Evolutionary conservation across 108 stramenopile genomes (phyloP).

Genomic region (Skeletonema tropicum): DNA sequence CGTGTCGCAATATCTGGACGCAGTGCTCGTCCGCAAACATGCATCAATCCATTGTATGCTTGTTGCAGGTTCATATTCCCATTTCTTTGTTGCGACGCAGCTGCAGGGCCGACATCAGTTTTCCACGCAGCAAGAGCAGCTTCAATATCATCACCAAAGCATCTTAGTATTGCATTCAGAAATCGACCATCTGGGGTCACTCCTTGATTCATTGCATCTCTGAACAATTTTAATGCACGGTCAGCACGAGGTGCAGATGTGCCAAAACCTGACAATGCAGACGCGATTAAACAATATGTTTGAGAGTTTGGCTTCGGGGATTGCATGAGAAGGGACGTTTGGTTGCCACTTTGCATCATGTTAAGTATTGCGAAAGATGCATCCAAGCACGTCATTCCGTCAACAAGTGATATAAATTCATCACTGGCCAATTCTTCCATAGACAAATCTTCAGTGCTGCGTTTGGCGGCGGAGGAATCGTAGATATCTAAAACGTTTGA

Average conservation of each 20-base stretch:
- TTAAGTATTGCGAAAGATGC: slow-evolving; percentile 54
- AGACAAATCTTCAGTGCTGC: not conserved
- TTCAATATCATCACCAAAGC: slow-evolving; percentile 76
- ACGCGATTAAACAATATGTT: slow-evolving; percentile 73
- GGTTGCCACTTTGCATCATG: slow-evolving; percentile 45
- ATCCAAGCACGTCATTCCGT: slow-evolving; percentile 55
- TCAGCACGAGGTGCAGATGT: slow-evolving; percentile 15
- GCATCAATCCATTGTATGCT: slow-evolving; percentile 83
- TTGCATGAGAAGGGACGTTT: slow-evolving; percentile 3
- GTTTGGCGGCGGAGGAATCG: slow-evolving; percentile 25
- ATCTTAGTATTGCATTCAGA: slow-evolving; percentile 78
- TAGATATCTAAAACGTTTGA: slow-evolving; percentile 14
- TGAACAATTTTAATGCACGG: slow-evolving; percentile 31
- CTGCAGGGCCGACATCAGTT: slow-evolving; percentile 56
- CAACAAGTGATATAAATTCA: slow-evolving; percentile 31
- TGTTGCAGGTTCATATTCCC: slow-evolving; percentile 62
- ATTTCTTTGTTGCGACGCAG: slow-evolving; percentile 41
- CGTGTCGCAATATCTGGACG: slow-evolving; percentile 78
- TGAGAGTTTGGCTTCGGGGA: slow-evolving; percentile 68
- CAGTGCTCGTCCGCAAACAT: slow-evolving; percentile 73
- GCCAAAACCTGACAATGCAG: slow-evolving; percentile 33
- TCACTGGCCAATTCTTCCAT: slow-evolving; percentile 4
- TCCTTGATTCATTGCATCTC: slow-evolving; percentile 30
- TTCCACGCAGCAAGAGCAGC: slow-evolving; percentile 73
- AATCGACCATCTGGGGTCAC: slow-evolving; percentile 73